phyloP scores from a whole-genome alignment of 164 flowering plant species.

The Kingdonia uniflora region DNA sequence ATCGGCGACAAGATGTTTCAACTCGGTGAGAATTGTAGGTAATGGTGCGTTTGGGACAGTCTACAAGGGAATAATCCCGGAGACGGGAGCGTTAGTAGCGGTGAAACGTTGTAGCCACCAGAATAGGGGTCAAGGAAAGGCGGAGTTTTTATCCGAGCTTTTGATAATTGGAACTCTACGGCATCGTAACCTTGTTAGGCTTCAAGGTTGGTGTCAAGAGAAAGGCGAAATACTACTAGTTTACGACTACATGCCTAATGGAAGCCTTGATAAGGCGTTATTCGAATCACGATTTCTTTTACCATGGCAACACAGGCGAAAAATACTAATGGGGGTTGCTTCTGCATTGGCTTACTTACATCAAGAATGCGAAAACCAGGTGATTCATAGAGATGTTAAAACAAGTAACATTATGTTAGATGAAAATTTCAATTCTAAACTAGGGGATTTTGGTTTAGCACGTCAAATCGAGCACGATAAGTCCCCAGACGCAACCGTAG shows the following conservation, averaged over 20 bases:
- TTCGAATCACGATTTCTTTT: slow-evolving; percentile 50
- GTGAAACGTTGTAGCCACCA: slow-evolving; percentile 75
- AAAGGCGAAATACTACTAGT: slow-evolving; percentile 84
- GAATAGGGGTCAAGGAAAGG: slow-evolving; percentile 52
- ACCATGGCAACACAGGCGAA: slow-evolving; percentile 53
- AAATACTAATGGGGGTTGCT: slow-evolving; percentile 70
- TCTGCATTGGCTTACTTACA: slow-evolving; percentile 85
- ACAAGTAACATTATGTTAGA: slow-evolving; percentile 88
- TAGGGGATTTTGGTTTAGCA: slow-evolving; percentile 91
- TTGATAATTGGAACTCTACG: slow-evolving; percentile 88
- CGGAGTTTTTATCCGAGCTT: slow-evolving; percentile 74
- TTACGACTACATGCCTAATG: slow-evolving; percentile 86
- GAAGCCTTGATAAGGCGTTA: slow-evolving; percentile 81
- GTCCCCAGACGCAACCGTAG: slow-evolving; percentile 74
- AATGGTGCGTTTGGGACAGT: slow-evolving; percentile 92
- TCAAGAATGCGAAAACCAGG: slow-evolving; percentile 84
- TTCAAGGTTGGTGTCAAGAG: slow-evolving; percentile 96
- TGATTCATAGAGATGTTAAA: slow-evolving; percentile 83
- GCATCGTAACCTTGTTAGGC: slow-evolving; percentile 75
- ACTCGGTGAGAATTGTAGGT: slow-evolving; percentile 56
- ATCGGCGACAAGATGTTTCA: slow-evolving; percentile 58
- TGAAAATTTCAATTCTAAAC: slow-evolving; percentile 60
- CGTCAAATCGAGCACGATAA: slow-evolving; percentile 67
- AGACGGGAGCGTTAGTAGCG: slow-evolving; percentile 61
- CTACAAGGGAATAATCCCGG: slow-evolving; percentile 60